Evolutionary conservation across 163 green algal species (phyloP).

Genomic region (Scenedesmus sp.): DNA sequence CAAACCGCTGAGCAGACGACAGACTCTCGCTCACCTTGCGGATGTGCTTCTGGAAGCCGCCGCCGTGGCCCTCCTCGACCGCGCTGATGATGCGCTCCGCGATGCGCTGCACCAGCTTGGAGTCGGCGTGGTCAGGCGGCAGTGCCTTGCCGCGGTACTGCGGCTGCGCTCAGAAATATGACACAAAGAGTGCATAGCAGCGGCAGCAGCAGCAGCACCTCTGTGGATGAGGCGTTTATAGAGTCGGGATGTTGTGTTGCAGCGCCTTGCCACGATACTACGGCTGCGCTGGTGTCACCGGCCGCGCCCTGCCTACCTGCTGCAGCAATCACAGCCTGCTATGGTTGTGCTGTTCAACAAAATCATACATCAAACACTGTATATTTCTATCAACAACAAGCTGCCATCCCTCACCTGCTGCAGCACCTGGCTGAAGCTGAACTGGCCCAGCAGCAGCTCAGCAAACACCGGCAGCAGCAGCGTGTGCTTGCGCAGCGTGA

Average conservation of each 20-base stretch:
- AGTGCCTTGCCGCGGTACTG: slow-evolving; percentile 52
- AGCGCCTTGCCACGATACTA: no score
- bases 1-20: not conserved
- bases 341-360: no score
- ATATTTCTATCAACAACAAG: not conserved
- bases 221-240: no score
- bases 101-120: slow-evolving; percentile 40
- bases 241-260: no score
- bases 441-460: slow-evolving; percentile 45
- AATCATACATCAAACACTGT: no score
- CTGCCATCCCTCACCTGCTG: not conserved
- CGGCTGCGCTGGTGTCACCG: no score
- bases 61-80: slow-evolving; percentile 43
- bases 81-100: slow-evolving; percentile 50
- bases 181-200: not conserved
- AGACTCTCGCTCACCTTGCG: not conserved
- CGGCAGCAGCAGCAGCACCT: not conserved
- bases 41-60: slow-evolving; percentile 51
- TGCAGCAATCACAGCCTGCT: no score
- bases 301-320: no score
- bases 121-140: slow-evolving; percentile 36
- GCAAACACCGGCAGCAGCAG: slow-evolving; percentile 47
- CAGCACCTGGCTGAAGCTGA: slow-evolving; percentile 33
- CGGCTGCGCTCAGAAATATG: not conserved
- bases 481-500: slow-evolving; percentile 50